Base-by-base conservation (phyloP, 495 filamentous ascomycete genomes). In the Trichoderma erinaceum region DNA sequence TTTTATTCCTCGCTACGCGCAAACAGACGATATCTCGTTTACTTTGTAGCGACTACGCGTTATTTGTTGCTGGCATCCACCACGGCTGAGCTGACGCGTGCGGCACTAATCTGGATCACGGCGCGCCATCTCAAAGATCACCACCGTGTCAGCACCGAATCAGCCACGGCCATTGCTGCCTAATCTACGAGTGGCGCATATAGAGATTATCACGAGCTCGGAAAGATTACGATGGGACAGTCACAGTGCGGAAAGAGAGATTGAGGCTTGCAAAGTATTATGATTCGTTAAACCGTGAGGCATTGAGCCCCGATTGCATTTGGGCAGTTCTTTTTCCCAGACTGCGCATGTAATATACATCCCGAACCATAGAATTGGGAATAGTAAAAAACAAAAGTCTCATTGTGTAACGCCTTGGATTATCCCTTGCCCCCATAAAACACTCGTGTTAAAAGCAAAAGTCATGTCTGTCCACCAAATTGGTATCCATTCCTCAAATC, bases 261-360 rank as follows among this genome's bases (percentile, higher is more conserved):
- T 23, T 23, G 25, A 41, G 41, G 29, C 12, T 38, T 38, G 35
- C 35, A 38, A 18, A 7, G 63, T 41, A 46, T 46, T 32, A n/a
- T 35, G 23, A 8, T 46, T 32, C 18, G n/a, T 32, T 35, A 32
- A 32, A 29, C 61, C 65, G 27, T 50, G 65, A 66, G 65, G n/a
- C 23, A 18, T 8, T 52, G 35, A 32, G 29, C 43, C 41, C 29
- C 41, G 65, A 50, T 52, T 66, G 41, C 65, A 66, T 66, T 66
- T 29, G n/a, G 3, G 25, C 35, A 64, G 66, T 23, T 12, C 67
- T 3, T 58, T 67, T 48, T 48, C 38, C 52, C 25, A 35, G 38
- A 29, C 43, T 46, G 65, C 65, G 25, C 56, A 18, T 13, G 65
- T 77, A 77, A 74, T 78, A 74, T 78, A 79, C 77, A 78, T 72